These are phyloP conservation scores for Fusarium duplospermum DNA, from an alignment of 2,329 filamentous ascomycete genomes.

Conservation along the genomic window DNA sequence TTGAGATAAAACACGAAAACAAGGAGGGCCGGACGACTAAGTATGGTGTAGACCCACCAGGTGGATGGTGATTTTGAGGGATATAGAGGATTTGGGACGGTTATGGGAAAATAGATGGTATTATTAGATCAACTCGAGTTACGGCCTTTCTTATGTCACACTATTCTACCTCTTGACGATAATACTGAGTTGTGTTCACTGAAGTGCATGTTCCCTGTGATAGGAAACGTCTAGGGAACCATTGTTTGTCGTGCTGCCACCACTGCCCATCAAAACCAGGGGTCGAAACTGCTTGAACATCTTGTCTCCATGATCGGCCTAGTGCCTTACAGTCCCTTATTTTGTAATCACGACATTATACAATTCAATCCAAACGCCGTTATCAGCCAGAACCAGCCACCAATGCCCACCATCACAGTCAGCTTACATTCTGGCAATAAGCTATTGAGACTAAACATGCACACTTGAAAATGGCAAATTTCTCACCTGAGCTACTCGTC, in stretches of 20 bases:
- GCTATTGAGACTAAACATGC: background rate
- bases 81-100: background rate
- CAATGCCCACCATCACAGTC: background rate
- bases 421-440: background rate
- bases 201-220: background rate
- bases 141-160: background rate
- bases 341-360: background rate
- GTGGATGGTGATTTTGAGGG: slow-evolving; percentile 24
- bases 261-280: background rate
- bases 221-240: too few relatives aligned
- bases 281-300: background rate
- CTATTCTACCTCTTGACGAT: background rate
- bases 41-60: background rate
- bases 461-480: background rate
- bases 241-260: background rate
- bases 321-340: background rate
- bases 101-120: background rate
- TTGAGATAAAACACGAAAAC: slow-evolving; percentile 49
- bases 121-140: background rate
- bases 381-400: background rate
- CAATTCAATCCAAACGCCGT: background rate
- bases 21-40: slow-evolving; percentile 19
- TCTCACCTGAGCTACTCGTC: background rate
- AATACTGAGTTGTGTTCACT: background rate
- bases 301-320: background rate